phyloP scores from a whole-genome alignment of 805 yeast genomes.

The Zygoascus tannicola region DNA sequence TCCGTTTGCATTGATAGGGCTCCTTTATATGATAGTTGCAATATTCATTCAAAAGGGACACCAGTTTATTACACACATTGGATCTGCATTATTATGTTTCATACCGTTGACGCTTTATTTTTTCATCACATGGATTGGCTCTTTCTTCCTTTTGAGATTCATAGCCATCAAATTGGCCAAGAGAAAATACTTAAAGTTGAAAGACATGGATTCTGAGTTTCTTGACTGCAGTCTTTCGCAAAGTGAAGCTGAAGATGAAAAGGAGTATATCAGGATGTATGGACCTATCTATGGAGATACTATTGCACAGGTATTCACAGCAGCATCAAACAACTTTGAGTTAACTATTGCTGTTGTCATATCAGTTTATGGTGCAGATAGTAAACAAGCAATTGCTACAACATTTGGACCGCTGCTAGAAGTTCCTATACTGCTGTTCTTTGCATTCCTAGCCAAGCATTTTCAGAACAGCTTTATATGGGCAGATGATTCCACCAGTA shows the following conservation, averaged over 20 bases:
- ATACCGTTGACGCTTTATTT: slow-evolving; percentile 44
- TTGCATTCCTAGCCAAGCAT: slow-evolving; percentile 11
- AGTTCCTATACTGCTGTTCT: slow-evolving; percentile 38
- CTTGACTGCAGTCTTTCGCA: too few relatives aligned
- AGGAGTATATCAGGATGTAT: not conserved
- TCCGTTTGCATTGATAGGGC: slow-evolving; percentile 45
- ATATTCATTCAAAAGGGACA: slow-evolving; percentile 45
- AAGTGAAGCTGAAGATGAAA: too few relatives aligned
- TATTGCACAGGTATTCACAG: slow-evolving; percentile 46
- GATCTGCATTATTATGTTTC: slow-evolving; percentile 41
- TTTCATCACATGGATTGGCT: slow-evolving; percentile 38
- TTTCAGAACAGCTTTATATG: not conserved
- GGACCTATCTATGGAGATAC: slow-evolving; percentile 29
- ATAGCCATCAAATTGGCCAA: not conserved
- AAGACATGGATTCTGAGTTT: not conserved
- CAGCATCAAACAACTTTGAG: slow-evolving; percentile 52
- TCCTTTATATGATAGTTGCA: slow-evolving; percentile 43
- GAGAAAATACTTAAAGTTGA: not conserved
- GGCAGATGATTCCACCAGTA: not conserved
- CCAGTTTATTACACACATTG: slow-evolving; percentile 39
- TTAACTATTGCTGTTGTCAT: slow-evolving; percentile 46
- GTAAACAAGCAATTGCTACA: slow-evolving; percentile 47
- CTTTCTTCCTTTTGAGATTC: slow-evolving; percentile 26
- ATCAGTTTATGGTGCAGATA: slow-evolving; percentile 42
- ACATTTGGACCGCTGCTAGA: slow-evolving; percentile 54